Percentiles rank a stretch among this genome's conserved stretches.
Conservation (phyloP, 768 basidiomycete species). For the Polyporus arcularius region DNA sequence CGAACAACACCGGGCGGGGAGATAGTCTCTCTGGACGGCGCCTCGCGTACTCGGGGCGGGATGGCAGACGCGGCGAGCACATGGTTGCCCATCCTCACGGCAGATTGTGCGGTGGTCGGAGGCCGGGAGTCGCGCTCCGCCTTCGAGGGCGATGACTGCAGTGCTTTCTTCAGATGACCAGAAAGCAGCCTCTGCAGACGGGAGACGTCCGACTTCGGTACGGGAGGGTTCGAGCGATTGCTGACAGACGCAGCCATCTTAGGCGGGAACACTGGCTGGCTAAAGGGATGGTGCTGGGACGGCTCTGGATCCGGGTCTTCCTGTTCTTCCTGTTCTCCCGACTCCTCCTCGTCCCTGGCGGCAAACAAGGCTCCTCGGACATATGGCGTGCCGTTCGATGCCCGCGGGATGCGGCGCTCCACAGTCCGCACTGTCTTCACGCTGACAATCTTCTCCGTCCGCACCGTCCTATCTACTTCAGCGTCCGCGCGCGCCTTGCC, state of each 20-base stretch:
- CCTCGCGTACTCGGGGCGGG: neutral
- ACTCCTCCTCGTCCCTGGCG: neutral
- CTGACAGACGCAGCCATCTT: neutral
- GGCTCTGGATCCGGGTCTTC: neutral
- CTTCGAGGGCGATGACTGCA: neutral
- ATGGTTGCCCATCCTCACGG: too few relatives aligned
- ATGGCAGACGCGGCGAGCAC: neutral
- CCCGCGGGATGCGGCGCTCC: constrained; percentile 2
- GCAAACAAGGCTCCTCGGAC: neutral
- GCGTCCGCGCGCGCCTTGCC: constrained; percentile 4
- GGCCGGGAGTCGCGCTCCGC: neutral
- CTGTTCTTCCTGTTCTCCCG: neutral
- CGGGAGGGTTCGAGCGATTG: neutral
- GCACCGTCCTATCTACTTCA: neutral
- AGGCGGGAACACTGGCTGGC: constrained; percentile 3
- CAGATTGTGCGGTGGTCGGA: neutral
- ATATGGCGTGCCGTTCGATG: constrained; percentile 4
- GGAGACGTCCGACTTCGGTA: constrained; percentile 8
- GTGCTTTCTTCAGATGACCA: neutral
- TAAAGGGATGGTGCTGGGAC: constrained; percentile 19
- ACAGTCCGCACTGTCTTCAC: constrained; percentile 10
- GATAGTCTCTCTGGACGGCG: neutral
- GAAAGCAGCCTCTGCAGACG: constrained; percentile 6
- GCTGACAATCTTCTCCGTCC: constrained; percentile 10
- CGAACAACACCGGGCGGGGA: neutral